Base-by-base conservation (phyloP, 1,139 yeast species). In the Geotrichum klebahnii region DNA sequence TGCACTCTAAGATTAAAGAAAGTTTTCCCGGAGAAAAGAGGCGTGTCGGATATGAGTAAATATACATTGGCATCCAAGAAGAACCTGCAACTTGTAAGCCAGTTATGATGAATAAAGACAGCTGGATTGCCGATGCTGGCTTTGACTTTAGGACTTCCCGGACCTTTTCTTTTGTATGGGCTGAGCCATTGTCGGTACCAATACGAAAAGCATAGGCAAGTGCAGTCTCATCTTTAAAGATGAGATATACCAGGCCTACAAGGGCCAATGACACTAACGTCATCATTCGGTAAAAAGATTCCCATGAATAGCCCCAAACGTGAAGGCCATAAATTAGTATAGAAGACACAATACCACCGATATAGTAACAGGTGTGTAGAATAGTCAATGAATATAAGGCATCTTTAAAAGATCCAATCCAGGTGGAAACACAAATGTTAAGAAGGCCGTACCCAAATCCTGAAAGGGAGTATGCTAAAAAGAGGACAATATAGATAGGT, bases 31-130 rank as follows among this genome's bases (percentile, higher is more conserved):
- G 39, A 5, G 33, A 24, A 22, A 20, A 37, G 41, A 14, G 17
- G 2, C 12, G n/a, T 12, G 23, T 5, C 29, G 41, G 43, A 16
- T 23, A 19, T 9, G 41, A 34, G 24, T 43, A 43, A 3, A 28
- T 37, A 29, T 33, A 59, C 76, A 81, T 0, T 87, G 88, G n/a
- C 85, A 78, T 2, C 84, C 79, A 33, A 80, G 81, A 59, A 80
- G 82, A 17, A 86, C 87, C 50, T 0, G 84, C 69, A 3, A 82
- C 86, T 61, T 82, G 89, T 1, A 78, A 74, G 2, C 89, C 90
- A 59, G 81, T 84, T 58, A 82, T 82, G 56, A 77, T 75, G 48
- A 82, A 73, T 4, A 80, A 74, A 55, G 42, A 42, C 3, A 44
- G 28, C 5, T 42, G 32, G 8, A 36, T 16, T 10, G 32, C 38